These are phyloP conservation scores for Hanseniaspora meyeri DNA, from an alignment of 805 yeast species.

Conservation along the genomic window DNA sequence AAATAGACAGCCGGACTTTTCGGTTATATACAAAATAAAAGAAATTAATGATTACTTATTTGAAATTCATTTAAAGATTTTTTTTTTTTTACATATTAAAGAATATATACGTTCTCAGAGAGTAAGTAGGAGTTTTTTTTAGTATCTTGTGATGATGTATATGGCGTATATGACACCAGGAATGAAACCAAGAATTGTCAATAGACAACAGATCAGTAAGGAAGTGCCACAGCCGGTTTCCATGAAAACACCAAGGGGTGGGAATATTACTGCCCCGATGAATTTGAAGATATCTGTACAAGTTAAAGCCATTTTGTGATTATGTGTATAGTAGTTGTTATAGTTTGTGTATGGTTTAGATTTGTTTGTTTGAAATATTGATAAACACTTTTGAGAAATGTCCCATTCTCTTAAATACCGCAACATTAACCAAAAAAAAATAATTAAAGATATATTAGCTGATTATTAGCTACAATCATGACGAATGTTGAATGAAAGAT, in stretches of 20 bases:
- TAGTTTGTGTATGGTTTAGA: background rate
- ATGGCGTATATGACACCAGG: slow-evolving; percentile 59
- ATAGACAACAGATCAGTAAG: slow-evolving; percentile 38
- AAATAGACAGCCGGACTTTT: too few species aligned
- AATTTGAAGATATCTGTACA: slow-evolving; percentile 14
- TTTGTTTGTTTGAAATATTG: background rate
- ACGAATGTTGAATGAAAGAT: too few species aligned
- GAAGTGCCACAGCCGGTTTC: slow-evolving; percentile 36
- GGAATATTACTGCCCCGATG: slow-evolving; percentile 33
- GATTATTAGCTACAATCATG: too few species aligned
- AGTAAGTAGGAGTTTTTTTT: background rate
- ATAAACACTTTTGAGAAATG: too few species aligned
- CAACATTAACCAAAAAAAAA: too few species aligned
- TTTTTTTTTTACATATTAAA: too few species aligned
- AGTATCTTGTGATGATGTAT: slow-evolving; percentile 33
- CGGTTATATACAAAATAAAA: too few species aligned
- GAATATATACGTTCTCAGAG: background rate
- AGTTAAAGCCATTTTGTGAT: slow-evolving; percentile 11
- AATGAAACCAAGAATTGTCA: slow-evolving; percentile 57
- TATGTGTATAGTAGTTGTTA: background rate
- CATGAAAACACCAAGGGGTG: slow-evolving; percentile 46
- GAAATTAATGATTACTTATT: too few species aligned
- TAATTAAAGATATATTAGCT: too few species aligned
- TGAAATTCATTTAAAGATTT: too few species aligned
- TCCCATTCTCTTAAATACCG: too few species aligned